phyloP scores from a whole-genome alignment of 208 protist genomes.

The Leishmania martiniquensis region DNA sequence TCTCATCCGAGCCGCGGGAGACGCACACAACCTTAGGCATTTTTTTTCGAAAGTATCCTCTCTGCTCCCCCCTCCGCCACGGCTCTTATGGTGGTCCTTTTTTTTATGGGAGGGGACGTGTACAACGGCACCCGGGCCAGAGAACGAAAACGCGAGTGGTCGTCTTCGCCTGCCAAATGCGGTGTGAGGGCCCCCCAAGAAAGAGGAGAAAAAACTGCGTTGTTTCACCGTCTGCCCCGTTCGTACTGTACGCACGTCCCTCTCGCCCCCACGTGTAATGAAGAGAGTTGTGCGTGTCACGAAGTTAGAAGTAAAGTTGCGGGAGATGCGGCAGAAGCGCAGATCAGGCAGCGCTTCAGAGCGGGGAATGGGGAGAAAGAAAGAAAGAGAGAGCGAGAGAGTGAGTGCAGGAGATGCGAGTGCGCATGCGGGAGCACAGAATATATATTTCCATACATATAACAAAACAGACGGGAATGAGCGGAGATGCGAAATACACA shows the following conservation, averaged over 20 bases:
- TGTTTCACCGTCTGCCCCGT: not conserved
- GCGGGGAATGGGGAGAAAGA: not conserved
- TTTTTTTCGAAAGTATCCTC: not conserved
- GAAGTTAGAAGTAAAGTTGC: not conserved
- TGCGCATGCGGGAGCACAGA: not conserved
- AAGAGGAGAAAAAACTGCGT: not conserved
- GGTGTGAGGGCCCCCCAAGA: not conserved
- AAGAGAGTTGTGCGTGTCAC: not conserved
- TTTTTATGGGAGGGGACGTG: not conserved
- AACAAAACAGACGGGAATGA: not conserved
- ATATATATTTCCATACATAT: not conserved
- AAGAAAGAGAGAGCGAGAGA: not conserved
- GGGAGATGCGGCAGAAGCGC: not conserved
- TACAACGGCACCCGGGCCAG: not conserved
- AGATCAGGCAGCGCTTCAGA: not conserved
- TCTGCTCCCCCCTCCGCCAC: not conserved
- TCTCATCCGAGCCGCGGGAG: slow-evolving; percentile 55
- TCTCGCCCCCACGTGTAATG: not conserved
- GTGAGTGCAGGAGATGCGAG: not conserved
- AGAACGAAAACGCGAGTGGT: not conserved
- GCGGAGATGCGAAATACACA: not conserved
- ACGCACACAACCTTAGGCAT: slow-evolving; percentile 67
- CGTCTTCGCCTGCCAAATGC: not conserved
- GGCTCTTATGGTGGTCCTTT: not conserved
- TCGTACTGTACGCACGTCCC: not conserved